Base-by-base conservation (phyloP, 257 asterid species). In the Solanum etuberosum region DNA sequence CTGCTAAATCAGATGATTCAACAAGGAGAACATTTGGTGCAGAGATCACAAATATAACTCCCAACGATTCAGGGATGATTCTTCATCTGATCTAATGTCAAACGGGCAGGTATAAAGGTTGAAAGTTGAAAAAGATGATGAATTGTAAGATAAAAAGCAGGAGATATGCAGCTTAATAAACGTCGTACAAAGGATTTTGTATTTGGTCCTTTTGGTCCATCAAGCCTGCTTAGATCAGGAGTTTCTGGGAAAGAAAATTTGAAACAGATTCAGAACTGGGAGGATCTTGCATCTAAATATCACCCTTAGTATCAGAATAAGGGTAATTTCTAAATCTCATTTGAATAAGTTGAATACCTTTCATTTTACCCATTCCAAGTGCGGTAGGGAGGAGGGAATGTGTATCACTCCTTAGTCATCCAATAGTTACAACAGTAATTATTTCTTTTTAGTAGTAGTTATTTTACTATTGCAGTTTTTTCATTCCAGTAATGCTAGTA, bases 181-280 rank as follows among this genome's bases (percentile, higher is more conserved):
- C 57, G 35, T 59, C 89, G 90, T 86, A 61, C 91, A 70, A 89
- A 89, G 90, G 92, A 87, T 14, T 91, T 94, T 74, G 96, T 88
- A 37, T 94, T 91, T 86, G 98, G 98, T 57, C 98, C 98, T 57
- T 57, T 93, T 81, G 71, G 92, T 83, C 93, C 93, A 14, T 90
- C 92, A 63, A 87, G 86, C 9, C 83, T 88, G 29, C 51, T 83
- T 23, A 86, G 86, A 29, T 20, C 83, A 71, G 86, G 59, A 86
- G 86, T 42, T 86, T 25, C 88, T 76, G 89, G 73, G 5, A 90
- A 85, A 89, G 73, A 85, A 76, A 91, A 70, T n/a, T 85, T 46
- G 5, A 54, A 85, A 86, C 90, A 80, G 87, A 83, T 80, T 73
- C 91, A 37, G 81, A 93, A 91, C 86, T 86, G 77, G 88, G 90